Base-by-base conservation (phyloP, 129 eudicot species). In the Lactuca sativa region DNA sequence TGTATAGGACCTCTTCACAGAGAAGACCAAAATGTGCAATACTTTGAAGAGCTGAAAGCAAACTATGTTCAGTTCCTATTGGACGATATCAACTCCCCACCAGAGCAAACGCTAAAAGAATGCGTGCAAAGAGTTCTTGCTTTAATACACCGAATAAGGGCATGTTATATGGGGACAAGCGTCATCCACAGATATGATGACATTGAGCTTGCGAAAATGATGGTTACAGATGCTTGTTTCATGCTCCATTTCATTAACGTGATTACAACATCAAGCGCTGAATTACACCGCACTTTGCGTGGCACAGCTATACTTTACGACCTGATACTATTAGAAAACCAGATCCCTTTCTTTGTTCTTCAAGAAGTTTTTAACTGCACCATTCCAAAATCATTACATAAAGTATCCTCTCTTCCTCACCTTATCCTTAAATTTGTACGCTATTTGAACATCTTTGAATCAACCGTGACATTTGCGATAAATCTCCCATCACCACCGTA, bases 1-100 rank as follows among this genome's bases (percentile, higher is more conserved):
- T 55, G 66, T 31, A 60, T 73, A 11, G 76, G 76, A 31, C 76
- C 76, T 31, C 21, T 71, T 5, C 76, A 71, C 60, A 53, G 9
- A 52, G 31, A 18, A 4, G 38, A 72, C 13, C n/a, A 33, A 53
- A 62, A 61, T 17, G 44, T 69, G 64, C 38, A 71, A 71, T 37
- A 15, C 7, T 60, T 72, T 36, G 43, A 72, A 40, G 77, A 43
- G 13, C 7, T 8, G 13, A 43, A 43, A 43, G 49, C 49, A 3
- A 0, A 8, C 10, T 43, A 43, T 14, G 30, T 6, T 3, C 9
- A 34, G 21, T 21, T 52, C 18, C 70, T 72, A 47, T 49, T 72
- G 57, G 0, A 0, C 3, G 18, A 52, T 12, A 4, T 47, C 1
- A 17, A 32, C 2, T n/a, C 38, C 16, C 40, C 40, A 8, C 54